A percentile compares a stretch with the other conserved stretches of the same genome.
Conservation (phyloP, 768 basidiomycete species). For the Boletus subcaerulescens region DNA sequence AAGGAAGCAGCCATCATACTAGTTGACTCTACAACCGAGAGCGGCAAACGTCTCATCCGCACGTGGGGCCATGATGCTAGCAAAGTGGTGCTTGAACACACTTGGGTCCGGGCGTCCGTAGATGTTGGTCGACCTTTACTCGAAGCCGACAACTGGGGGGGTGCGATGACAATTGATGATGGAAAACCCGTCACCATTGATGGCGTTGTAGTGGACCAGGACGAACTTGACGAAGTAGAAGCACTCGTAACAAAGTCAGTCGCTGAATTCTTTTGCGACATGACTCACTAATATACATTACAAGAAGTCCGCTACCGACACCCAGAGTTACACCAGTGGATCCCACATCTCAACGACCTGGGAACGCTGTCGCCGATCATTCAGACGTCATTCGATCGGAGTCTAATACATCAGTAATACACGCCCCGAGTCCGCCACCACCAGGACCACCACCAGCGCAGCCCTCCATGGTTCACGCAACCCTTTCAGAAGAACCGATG, state of each 20-base stretch:
- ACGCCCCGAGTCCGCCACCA: background rate
- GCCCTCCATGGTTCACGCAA: background rate
- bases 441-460: background rate
- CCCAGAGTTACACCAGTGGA: conserved; percentile 56
- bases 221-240: conserved; percentile 38
- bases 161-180: conserved; percentile 32
- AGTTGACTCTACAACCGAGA: conserved; percentile 50
- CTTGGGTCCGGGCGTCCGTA: conserved; percentile 52
- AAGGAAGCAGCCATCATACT: conserved; percentile 56
- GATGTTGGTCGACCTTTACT: conserved; percentile 43
- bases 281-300: conserved; percentile 17
- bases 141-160: conserved; percentile 53
- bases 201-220: conserved; percentile 34
- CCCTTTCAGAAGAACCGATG: conserved; percentile 3
- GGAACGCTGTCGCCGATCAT: conserved; percentile 1
- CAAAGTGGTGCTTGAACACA: conserved; percentile 49
- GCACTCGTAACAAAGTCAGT: conserved; percentile 45
- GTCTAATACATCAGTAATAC: background rate
- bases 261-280: conserved; percentile 5
- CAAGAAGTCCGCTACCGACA: conserved; percentile 61
- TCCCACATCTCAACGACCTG: conserved; percentile 12
- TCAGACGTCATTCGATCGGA: background rate
- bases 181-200: conserved; percentile 33
- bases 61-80: conserved; percentile 51
- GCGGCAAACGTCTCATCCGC: conserved; percentile 55